Evolutionary conservation across 352 stramenopile species (phyloP).

Genomic region (Globisporangium cystogenes): DNA sequence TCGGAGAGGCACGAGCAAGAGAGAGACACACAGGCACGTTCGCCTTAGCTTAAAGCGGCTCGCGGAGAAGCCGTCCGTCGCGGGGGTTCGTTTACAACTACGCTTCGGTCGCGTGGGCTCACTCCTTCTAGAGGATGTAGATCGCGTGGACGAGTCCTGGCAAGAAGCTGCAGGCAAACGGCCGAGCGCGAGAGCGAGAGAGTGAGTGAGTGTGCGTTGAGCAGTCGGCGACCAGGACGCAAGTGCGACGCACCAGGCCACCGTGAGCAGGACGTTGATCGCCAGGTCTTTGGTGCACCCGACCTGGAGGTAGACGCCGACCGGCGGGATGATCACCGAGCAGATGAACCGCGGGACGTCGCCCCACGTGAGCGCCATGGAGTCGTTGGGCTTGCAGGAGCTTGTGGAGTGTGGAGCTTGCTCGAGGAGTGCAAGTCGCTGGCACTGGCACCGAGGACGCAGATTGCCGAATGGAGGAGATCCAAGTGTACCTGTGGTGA

Average conservation of each 20-base stretch:
- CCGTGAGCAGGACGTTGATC: constrained; percentile 65
- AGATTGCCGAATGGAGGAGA: not conserved
- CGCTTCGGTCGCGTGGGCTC: too few species aligned
- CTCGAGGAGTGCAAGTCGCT: too few species aligned
- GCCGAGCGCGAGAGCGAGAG: not conserved
- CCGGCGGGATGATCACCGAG: constrained; percentile 50
- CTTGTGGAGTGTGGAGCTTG: not conserved
- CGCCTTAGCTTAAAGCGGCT: not conserved
- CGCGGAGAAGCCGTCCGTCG: too few species aligned
- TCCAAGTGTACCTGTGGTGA: too few species aligned
- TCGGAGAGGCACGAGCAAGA: too few species aligned
- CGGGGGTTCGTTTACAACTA: too few species aligned
- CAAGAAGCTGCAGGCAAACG: constrained; percentile 37
- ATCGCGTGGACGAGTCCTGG: constrained; percentile 69
- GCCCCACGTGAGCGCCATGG: constrained; percentile 59
- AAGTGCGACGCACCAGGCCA: not conserved
- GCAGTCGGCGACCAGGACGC: too few species aligned
- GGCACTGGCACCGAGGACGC: too few species aligned
- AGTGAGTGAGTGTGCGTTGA: not conserved
- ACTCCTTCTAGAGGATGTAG: constrained; percentile 70
- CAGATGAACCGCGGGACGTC: constrained; percentile 68
- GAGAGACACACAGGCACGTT: not conserved
- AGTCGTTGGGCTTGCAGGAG: not conserved
- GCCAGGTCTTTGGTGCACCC: constrained; percentile 34
- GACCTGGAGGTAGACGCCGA: constrained; percentile 34